A percentile compares a stretch with the other conserved stretches of the same genome.
phyloP scores from a whole-genome alignment of 129 eudicot genomes.

The Helianthus tuberosus region DNA sequence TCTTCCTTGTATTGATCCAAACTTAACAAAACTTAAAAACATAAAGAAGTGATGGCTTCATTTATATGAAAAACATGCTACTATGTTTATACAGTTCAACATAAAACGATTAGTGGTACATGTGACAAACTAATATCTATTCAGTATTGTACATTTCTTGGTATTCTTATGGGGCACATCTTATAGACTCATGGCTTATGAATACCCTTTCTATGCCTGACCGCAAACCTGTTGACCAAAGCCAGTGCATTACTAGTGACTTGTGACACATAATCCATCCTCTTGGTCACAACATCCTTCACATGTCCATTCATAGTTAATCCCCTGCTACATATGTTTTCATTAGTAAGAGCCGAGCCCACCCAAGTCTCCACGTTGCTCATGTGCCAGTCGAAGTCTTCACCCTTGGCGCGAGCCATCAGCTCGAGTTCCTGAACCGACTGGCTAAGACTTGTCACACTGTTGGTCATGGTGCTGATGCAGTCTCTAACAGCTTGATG shows the following conservation, averaged over 20 bases:
- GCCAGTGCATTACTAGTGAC: constrained; percentile 92
- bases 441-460: constrained; percentile 51
- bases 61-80: neutral
- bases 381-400: constrained; percentile 74
- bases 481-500: constrained; percentile 68
- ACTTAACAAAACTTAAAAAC: neutral
- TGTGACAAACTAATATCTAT: neutral
- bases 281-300: constrained; percentile 50
- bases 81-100: neutral
- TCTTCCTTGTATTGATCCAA: neutral
- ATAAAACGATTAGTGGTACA: neutral
- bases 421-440: constrained; percentile 59
- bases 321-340: constrained; percentile 69
- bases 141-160: constrained; percentile 22
- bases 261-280: constrained; percentile 52
- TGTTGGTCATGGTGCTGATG: constrained; percentile 54
- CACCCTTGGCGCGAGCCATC: constrained; percentile 42
- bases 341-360: constrained; percentile 73
- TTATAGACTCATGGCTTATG: constrained; percentile 9
- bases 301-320: constrained; percentile 57
- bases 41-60: neutral
- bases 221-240: constrained; percentile 73
- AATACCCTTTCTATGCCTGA: constrained; percentile 37
- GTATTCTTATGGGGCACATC: constrained; percentile 1
- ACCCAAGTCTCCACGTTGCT: constrained; percentile 94